Evolutionary conservation across 2,329 filamentous ascomycete genomes (phyloP), one percentile per base, ranked within the genome.

Genomic region (Aphanocladium album): DNA sequence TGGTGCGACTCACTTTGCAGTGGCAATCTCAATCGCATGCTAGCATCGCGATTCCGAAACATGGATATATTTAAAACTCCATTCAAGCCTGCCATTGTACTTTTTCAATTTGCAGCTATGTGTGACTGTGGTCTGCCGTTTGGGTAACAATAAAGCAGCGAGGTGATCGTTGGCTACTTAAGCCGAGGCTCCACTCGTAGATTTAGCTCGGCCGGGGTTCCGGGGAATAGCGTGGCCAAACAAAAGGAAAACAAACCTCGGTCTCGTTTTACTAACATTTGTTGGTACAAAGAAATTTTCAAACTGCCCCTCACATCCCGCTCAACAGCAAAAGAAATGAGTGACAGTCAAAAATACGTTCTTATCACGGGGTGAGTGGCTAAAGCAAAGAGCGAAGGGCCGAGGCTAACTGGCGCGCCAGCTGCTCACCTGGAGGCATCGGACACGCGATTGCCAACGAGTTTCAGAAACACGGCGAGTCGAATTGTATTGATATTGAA

Each of bases 351-450:
- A 61, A 81, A 76, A 64, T 75, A 73, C 6, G 79, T 81, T 16
- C 73, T 82, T 33, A 79, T 83, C 62, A 83, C 80, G 27, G 80
- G 80, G 79, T 82, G 69, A 21, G 72, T 62, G 9, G 11, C 16
- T 54, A 16, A 35, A 33, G 14, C 9, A 2, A 39, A 6, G 12
- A 14, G 6, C 43, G 47, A 33, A 23, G 27, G 39, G 19, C 33
- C 30, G 19, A 33, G 8, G 8, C 23, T 21, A 27, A 49, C 53
- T 50, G 11, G n/a, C 21, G n/a, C 25, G 16, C 25, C 60, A 85
- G 83, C 16, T 85, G 83, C 67, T 80, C 83, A 7, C 81, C 83
- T 1, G 83, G 83, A 16, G 83, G 83, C 33, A 85, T 86, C 61
- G 83, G 83, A 43, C 77, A 83, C 67, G 79, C 79, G 2, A 59